Evolutionary conservation across 2,329 filamentous ascomycete genomes (phyloP), one percentile per base, ranked within the genome.

Genomic region (Arthrobotrys pseudoclavata): DNA sequence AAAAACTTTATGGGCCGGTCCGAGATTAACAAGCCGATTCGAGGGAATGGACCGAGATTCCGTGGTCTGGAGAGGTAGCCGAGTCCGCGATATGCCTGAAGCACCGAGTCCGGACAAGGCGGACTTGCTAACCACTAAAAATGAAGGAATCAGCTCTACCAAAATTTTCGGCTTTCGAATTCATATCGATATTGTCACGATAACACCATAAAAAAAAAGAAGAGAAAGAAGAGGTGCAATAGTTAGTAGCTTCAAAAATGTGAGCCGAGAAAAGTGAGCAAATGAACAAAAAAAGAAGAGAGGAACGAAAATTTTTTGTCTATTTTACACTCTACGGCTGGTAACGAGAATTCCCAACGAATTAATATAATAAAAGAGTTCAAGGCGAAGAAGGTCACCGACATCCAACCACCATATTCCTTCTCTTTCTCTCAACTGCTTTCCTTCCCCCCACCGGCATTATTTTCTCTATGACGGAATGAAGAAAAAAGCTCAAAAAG

Each of bases 251-350:
- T 20, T 24, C 18, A 50, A 50, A 13, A 20, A 7, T 24, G 22
- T 13, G 15, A 22, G 9, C 22, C 22, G 52, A 34, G 34, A 55
- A 29, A 57, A 55, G 10, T 10, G 20, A 45, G 6, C 15, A 31
- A 37, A 48, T 12, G 47, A 22, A 37, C 6, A 52, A 45, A 13
- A 55, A 63, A 18, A 40, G 22, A 62, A 37, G n/a, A 31, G 10
- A 37, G 10, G 34, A 34, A 10, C 42, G 29, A 47, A 63, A 40
- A 50, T 24, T 45, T 68, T 66, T 55, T 57, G 29, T 72, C 69
- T 72, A 66, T 72, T 55, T 55, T 72, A 64, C 69, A 64, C 34
- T 72, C 60, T 72, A 72, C 67, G 42, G 67, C 55, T 52, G 67
- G 31, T 52, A 61, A 62, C 26, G 34, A 60, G 20, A 60, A 60